A percentile compares a stretch with the other conserved stretches of the same genome.
Conservation (phyloP, 1,139 yeast species). For the Pichia sp. region DNA sequence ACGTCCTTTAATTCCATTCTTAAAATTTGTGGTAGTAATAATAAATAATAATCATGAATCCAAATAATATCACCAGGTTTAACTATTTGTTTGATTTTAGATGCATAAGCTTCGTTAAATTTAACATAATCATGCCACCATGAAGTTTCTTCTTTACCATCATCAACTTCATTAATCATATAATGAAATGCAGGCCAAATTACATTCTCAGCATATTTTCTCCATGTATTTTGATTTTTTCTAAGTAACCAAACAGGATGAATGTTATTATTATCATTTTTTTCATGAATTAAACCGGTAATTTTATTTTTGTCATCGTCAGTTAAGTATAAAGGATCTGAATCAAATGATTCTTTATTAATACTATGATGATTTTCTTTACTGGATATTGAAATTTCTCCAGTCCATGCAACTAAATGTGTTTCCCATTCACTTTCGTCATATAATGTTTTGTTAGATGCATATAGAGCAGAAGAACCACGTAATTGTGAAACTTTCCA, state of each 20-base stretch:
- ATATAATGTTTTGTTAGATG: constrained; percentile 61
- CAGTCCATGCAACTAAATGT: constrained; percentile 92
- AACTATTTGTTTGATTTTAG: constrained; percentile 65
- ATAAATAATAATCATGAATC: constrained; percentile 88
- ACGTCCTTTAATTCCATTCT: constrained; percentile 80
- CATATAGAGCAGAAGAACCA: constrained; percentile 81
- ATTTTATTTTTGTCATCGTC: constrained; percentile 47
- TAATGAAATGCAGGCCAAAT: constrained; percentile 96
- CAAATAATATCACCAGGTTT: constrained; percentile 89
- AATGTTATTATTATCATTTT: constrained; percentile 44
- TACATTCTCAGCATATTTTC: constrained; percentile 80
- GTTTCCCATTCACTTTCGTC: constrained; percentile 78
- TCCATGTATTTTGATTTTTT: constrained; percentile 69
- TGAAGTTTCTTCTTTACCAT: constrained; percentile 62
- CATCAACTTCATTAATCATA: constrained; percentile 64
- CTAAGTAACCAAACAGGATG: constrained; percentile 86
- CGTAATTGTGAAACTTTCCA: constrained; percentile 56
- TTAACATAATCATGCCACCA: constrained; percentile 92
- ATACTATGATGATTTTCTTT: constrained; percentile 1
- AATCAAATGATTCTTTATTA: constrained; percentile 26
- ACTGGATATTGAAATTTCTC: constrained; percentile 42
- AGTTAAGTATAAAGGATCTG: constrained; percentile 58
- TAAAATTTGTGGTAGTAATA: constrained; percentile 78
- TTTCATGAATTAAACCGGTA: constrained; percentile 39
- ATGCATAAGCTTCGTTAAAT: constrained; percentile 85